phyloP scores from a whole-genome alignment of 306 rosid species.

The Fragaria iinumae region DNA sequence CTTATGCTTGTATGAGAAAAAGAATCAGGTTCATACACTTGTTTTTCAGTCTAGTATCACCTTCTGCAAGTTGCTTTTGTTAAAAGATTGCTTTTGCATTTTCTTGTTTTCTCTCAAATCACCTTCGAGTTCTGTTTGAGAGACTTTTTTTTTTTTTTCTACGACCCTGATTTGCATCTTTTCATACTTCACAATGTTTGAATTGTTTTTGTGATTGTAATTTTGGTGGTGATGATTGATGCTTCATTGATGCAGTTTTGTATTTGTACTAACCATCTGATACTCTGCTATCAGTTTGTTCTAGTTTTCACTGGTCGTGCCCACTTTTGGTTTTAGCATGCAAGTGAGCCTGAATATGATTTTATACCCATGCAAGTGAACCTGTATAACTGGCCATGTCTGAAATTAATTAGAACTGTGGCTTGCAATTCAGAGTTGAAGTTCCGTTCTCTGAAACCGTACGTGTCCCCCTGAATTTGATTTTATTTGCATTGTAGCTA shows the following conservation, averaged over 20 bases:
- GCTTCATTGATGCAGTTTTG: neutral
- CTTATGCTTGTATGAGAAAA: too few relatives aligned
- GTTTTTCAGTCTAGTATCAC: neutral
- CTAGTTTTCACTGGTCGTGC: neutral
- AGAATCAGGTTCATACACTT: neutral
- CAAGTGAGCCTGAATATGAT: too few relatives aligned
- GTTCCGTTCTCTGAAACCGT: neutral
- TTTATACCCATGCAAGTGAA: too few relatives aligned
- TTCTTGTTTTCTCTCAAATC: neutral
- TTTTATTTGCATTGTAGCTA: neutral
- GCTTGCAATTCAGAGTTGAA: neutral
- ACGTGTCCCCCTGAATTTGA: neutral
- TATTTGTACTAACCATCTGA: neutral
- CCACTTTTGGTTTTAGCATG: neutral
- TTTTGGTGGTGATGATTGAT: neutral
- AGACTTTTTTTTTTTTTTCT: neutral
- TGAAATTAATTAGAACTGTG: neutral
- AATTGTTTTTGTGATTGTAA: neutral
- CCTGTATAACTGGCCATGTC: too few relatives aligned
- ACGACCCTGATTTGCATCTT: neutral
- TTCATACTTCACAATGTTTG: neutral
- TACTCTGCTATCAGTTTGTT: neutral
- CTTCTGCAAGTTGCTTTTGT: neutral
- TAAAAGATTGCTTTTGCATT: neutral
- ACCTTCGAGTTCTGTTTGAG: neutral